phyloP scores from a whole-genome alignment of 441 rosid species.

The Gossypium schwendimanii region DNA sequence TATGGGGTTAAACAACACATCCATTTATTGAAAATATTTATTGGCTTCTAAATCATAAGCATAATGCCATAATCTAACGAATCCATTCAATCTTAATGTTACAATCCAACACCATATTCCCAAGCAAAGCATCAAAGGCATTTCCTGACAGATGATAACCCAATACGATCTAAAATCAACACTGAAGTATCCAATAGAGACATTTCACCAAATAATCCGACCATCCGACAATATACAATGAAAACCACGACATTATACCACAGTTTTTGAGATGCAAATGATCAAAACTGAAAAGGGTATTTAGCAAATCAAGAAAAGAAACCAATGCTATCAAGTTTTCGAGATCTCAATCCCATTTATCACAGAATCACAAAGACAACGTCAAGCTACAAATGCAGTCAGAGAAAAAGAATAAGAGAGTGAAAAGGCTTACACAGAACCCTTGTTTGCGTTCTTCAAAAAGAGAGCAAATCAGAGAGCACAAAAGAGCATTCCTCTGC shows the following conservation, averaged over 20 bases:
- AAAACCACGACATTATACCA: background rate
- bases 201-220: background rate
- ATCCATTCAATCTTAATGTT: background rate
- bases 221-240: background rate
- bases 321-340: background rate
- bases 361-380: background rate
- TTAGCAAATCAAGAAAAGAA: background rate
- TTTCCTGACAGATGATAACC: background rate
- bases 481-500: constrained; percentile 15
- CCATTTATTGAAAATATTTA: background rate
- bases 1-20: background rate
- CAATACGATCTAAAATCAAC: constrained; percentile 1
- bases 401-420: background rate
- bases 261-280: background rate
- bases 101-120: background rate
- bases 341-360: background rate
- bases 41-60: background rate
- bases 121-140: background rate
- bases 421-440: constrained; percentile 22
- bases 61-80: background rate
- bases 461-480: constrained; percentile 25
- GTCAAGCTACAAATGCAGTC: background rate
- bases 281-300: background rate
- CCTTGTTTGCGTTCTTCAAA: constrained; percentile 5
- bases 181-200: background rate